Percentiles rank a stretch among this genome's conserved stretches.
These are phyloP conservation scores for Penicillium taxi DNA, from an alignment of 495 filamentous ascomycete species.

Conservation along the genomic window DNA sequence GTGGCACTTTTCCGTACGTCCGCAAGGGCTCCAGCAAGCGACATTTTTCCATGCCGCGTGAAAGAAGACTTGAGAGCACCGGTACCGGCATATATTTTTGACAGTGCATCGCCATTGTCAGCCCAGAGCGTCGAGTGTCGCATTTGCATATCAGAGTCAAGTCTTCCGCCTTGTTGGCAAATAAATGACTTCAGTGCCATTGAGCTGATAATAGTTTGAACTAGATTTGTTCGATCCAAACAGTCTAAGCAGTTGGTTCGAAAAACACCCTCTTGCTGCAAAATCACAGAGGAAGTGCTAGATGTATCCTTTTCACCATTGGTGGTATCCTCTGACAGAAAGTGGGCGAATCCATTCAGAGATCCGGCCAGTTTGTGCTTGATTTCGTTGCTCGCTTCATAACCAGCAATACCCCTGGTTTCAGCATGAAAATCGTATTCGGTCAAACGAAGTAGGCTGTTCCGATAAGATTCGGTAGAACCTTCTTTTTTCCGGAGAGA, in stretches of 20 bases:
- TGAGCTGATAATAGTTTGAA: constrained; percentile 88
- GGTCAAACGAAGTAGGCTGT: constrained; percentile 65
- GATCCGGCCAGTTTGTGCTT: constrained; percentile 63
- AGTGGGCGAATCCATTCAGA: constrained; percentile 82
- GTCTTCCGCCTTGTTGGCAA: constrained; percentile 53
- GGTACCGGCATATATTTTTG: constrained; percentile 93
- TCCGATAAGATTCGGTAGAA: constrained; percentile 42
- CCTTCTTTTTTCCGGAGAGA: constrained; percentile 47
- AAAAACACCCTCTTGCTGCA: constrained; percentile 92
- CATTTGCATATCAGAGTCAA: constrained; percentile 76
- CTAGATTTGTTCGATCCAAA: constrained; percentile 89
- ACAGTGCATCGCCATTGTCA: constrained; percentile 94
- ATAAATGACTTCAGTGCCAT: constrained; percentile 84
- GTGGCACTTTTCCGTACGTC: constrained; percentile 93
- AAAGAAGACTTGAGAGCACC: constrained; percentile 93
- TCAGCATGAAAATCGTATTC: constrained; percentile 95
- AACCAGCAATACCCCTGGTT: constrained; percentile 77
- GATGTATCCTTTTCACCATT: constrained; percentile 12
- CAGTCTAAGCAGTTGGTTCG: constrained; percentile 95
- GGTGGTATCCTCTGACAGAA: constrained; percentile 61
- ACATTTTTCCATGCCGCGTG: constrained; percentile 95
- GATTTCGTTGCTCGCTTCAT: constrained; percentile 78
- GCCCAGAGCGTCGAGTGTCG: constrained; percentile 91
- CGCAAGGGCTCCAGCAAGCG: constrained; percentile 84
- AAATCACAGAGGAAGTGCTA: constrained; percentile 56